Evolutionary conservation across 2,329 filamentous ascomycete genomes (phyloP), one percentile per base, ranked within the genome.

Genomic region (Microdochium trichocladiopsis): DNA sequence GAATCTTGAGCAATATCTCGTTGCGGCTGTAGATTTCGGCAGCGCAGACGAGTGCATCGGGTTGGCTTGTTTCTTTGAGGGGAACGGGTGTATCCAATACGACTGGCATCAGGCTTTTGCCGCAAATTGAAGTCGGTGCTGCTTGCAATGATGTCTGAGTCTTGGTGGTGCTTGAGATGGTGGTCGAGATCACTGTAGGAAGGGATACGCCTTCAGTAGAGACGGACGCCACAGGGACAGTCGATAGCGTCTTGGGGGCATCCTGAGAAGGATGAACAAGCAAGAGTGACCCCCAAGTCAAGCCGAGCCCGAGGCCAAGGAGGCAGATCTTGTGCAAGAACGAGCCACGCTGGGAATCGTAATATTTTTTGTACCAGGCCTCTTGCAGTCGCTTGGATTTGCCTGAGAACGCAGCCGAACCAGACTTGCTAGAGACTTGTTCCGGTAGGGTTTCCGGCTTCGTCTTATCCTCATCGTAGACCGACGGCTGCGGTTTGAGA

Each of bases 1-100:
- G 75, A 12, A 84, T 75, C 50, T 72, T 76, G 50, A 84, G 72
- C 50, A 83, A 62, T 25, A 84, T 75, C 54, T 80, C 74, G 51
- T 76, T 74, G 51, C 71, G 69, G 52, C 75, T 71, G 53, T 71
- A 61, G 14, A 74, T 60, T 52, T 76, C 69, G 12, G 72, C 76
- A 2, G 72, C 72, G 62, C 76, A 80, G n/a, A 72, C 58, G 5
- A 63, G 65, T 53, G 65, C 64, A 24, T 61, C 55, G 6, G 41
- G 18, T 10, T 8, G 18, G 6, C 6, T 22, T 45, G 41, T 4
- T 22, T 16, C 18, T 53, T 53, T 43, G 52, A 55, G 48, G 64
- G 61, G 3, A 62, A 56, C 28, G 61, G 69, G 52, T 72, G 72
- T 45, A 68, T 69, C 43, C 72, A 66, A 14, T 75, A 70, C 37